These are phyloP conservation scores for Phanerochaete carnosa DNA, from an alignment of 768 basidiomycete species.

Conservation along the genomic window DNA sequence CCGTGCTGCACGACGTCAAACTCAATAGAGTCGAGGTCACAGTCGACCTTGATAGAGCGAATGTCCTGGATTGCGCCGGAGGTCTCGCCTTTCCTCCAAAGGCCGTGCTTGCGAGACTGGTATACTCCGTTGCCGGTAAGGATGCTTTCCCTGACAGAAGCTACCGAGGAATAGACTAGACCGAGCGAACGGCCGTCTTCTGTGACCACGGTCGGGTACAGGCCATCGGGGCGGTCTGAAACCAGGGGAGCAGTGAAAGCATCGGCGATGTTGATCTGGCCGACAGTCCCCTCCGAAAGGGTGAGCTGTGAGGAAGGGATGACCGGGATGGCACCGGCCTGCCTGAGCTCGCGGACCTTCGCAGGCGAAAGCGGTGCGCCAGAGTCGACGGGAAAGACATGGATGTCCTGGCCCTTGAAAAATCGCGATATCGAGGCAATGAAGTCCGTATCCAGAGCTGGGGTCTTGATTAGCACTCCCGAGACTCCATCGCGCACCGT, in stretches of 20 bases:
- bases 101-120: slow-evolving; percentile 91
- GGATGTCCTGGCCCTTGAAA: slow-evolving; percentile 59
- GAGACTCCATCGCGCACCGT: slow-evolving; percentile 70
- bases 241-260: slow-evolving; percentile 80
- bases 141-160: slow-evolving; percentile 86
- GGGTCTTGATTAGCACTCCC: slow-evolving; percentile 77
- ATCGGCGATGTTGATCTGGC: slow-evolving; percentile 72
- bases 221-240: slow-evolving; percentile 87
- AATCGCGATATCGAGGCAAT: slow-evolving; percentile 76
- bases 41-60: slow-evolving; percentile 79
- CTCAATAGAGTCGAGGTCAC: slow-evolving; percentile 89
- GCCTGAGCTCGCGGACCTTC: slow-evolving; percentile 56
- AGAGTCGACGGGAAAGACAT: slow-evolving; percentile 50
- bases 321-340: slow-evolving; percentile 62
- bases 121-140: slow-evolving; percentile 89
- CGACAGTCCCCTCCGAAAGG: slow-evolving; percentile 45
- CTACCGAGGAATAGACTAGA: slow-evolving; percentile 90
- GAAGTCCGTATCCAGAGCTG: slow-evolving; percentile 68
- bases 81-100: slow-evolving; percentile 97
- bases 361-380: slow-evolving; percentile 52
- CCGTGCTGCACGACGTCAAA: slow-evolving; percentile 90
- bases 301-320: slow-evolving; percentile 73
- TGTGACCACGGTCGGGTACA: slow-evolving; percentile 91
- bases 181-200: slow-evolving; percentile 79
- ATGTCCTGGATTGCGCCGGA: slow-evolving; percentile 92